Percentiles rank a stretch among this genome's conserved stretches.
Evolutionary conservation across 2,329 filamentous ascomycete genomes (phyloP).

Genomic region (Paramyrothecium sp.): DNA sequence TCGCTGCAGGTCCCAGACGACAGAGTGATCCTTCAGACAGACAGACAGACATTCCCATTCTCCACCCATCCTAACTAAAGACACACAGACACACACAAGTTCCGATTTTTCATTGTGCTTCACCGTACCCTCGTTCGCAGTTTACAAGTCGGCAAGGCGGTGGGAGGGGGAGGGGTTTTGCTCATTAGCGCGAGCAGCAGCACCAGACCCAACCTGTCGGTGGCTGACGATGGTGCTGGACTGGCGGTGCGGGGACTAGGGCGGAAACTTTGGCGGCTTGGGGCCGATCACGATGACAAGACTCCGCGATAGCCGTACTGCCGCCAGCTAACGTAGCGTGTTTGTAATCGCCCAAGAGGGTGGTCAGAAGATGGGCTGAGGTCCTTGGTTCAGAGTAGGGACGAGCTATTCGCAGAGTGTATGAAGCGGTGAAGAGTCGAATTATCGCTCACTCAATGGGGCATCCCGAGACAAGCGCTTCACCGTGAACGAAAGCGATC

Average conservation of each 20-base stretch:
- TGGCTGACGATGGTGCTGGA: not conserved
- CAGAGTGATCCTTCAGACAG: not conserved
- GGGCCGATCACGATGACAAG: not conserved
- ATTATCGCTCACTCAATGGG: not conserved
- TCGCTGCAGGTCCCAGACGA: not conserved
- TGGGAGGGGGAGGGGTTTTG: not conserved
- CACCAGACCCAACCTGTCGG: not conserved
- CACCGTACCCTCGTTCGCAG: not conserved
- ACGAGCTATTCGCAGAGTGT: not conserved
- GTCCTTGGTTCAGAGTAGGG: not conserved
- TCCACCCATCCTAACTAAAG: not conserved
- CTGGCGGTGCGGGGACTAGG: not conserved
- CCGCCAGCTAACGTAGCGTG: not conserved
- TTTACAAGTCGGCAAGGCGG: no score
- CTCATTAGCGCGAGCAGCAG: not conserved
- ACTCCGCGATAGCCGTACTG: not conserved
- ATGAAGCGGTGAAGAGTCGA: not conserved
- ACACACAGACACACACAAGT: conserved; percentile 1
- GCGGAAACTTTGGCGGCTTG: not conserved
- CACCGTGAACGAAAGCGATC: no score
- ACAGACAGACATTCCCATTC: not conserved
- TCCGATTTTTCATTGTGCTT: not conserved
- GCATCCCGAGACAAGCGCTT: not conserved
- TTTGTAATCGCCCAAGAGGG: not conserved
- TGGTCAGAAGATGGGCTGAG: not conserved